These are phyloP conservation scores for Pelargonium citronellum DNA, from an alignment of 441 rosid species.

Conservation along the genomic window DNA sequence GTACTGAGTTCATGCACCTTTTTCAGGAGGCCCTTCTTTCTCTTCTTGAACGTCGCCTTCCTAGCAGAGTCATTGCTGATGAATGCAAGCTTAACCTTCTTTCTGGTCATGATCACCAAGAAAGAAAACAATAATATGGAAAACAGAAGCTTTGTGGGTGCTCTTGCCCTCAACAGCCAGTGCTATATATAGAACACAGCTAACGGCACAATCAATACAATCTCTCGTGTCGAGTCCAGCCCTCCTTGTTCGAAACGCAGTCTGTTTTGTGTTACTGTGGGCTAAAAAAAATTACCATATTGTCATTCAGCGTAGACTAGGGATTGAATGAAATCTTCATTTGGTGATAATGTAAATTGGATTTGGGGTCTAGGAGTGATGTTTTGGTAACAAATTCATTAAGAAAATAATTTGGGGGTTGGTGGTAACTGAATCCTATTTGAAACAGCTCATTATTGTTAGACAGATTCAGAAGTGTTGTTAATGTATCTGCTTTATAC, in stretches of 20 bases:
- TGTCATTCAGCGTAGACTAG: not conserved
- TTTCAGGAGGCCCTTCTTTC: slow-evolving; percentile 51
- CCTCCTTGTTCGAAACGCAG: not conserved
- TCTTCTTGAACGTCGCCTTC: slow-evolving; percentile 46
- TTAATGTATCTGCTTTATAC: not conserved
- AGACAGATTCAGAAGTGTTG: not conserved
- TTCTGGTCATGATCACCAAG: slow-evolving; percentile 19
- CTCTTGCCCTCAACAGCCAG: not conserved
- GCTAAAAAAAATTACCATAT: not conserved
- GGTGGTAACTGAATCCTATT: not conserved
- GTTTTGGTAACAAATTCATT: not conserved
- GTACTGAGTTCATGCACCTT: slow-evolving; percentile 53
- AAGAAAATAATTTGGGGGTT: not conserved
- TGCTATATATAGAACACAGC: slow-evolving; percentile 5
- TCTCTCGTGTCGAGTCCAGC: too few relatives aligned
- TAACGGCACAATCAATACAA: too few relatives aligned
- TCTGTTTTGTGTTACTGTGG: not conserved
- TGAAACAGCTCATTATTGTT: not conserved
- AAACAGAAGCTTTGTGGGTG: not conserved
- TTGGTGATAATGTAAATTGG: not conserved
- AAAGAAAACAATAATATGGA: not conserved
- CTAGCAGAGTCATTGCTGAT: slow-evolving; percentile 40
- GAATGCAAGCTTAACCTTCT: slow-evolving; percentile 37
- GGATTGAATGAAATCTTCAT: not conserved
- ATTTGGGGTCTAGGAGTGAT: not conserved